These are phyloP conservation scores for Bipolaris zeicola DNA, from an alignment of 2,329 filamentous ascomycete genomes.

Conservation along the genomic window DNA sequence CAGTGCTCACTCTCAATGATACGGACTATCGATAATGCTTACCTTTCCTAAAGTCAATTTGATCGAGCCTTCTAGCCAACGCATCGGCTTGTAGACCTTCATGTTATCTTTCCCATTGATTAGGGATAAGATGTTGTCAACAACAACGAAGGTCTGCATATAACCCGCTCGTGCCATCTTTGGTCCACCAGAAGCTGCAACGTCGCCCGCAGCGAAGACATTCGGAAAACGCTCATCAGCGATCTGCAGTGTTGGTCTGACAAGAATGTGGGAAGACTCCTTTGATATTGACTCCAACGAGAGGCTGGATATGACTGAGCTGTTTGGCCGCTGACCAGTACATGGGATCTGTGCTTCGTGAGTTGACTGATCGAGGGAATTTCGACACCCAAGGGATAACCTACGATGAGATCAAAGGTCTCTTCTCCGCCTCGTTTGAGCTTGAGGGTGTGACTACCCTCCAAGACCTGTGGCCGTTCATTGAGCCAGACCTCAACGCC, in stretches of 20 bases:
- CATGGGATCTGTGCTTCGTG: conserved; percentile 56
- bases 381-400: not conserved
- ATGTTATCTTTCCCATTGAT: not conserved
- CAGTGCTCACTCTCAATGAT: not conserved
- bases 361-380: not conserved
- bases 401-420: not conserved
- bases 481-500: conserved; percentile 58
- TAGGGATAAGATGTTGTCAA: not conserved
- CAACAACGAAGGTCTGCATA: conserved; percentile 54
- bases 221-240: conserved; percentile 53
- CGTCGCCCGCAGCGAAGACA: conserved; percentile 69
- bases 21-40: not conserved
- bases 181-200: conserved; percentile 59
- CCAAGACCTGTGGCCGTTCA: conserved; percentile 51
- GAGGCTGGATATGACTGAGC: conserved; percentile 54
- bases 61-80: not conserved
- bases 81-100: not conserved
- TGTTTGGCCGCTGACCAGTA: conserved; percentile 64
- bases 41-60: not conserved
- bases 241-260: conserved; percentile 64
- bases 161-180: conserved; percentile 61
- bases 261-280: conserved; percentile 55
- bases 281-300: conserved; percentile 50
- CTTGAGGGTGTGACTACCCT: conserved; percentile 3
- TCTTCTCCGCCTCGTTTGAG: not conserved